Evolutionary conservation across 768 basidiomycete species (phyloP), one percentile per base, ranked within the genome.

Genomic region (Suillus alpinus): DNA sequence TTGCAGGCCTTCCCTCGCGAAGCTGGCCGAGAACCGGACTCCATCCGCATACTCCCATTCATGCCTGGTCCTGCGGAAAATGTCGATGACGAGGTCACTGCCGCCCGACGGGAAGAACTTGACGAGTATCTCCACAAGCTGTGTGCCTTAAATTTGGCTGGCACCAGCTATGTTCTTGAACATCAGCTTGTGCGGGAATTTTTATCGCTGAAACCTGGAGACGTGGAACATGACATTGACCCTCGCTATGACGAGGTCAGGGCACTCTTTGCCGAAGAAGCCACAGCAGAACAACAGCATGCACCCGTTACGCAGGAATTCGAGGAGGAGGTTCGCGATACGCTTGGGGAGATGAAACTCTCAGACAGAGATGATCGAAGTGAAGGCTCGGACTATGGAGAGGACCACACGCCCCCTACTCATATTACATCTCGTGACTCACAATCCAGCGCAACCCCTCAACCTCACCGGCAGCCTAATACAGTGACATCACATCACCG

Each of bases 61-160:
- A 99, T 99, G 97, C 97, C 97, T 3, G 97, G 97, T 3, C 97
- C 95, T 6, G 85, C 91, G 7, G 81, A 89, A 29, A 78, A 87
- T 20, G 94, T 98, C 37, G 88, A 95, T 75, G 89, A 93, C 64
- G 80, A 82, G 43, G 80, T 98, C 64, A 96, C 95, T 31, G 86
- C 89, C 16, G 83, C 85, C 37, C 81, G 97, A 58, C 83, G 89
- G 62, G 80, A 78, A 20, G 97, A 98, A 69, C 81, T 99, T 32
- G 91, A 97, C 68, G 88, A 90, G 34, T 99, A 99, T 74, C 81
- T 98, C 40, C 83, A 83, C 68, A 85, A 86, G 57, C 81, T 99
- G 14, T 91, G 93, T 71, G 82, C 81, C 34, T 80, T 99, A 39
- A 86, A 83, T 68, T 73, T 76, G 59, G 76, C 78, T 16, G 87